These are phyloP conservation scores for Acacia confusa DNA, from an alignment of 306 rosid species.

Conservation along the genomic window DNA sequence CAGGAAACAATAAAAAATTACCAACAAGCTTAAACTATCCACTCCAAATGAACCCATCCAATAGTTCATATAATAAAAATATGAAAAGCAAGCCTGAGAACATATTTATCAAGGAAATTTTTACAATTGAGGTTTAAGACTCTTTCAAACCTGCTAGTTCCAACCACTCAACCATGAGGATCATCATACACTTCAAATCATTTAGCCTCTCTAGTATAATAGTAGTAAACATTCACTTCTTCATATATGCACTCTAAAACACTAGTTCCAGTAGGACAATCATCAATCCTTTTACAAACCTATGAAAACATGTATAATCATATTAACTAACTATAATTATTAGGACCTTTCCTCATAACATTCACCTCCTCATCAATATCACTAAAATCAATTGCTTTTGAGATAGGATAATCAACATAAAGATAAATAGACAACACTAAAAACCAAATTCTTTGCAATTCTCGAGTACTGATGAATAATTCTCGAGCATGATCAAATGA, in stretches of 20 bases:
- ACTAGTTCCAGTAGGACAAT: conserved; percentile 52
- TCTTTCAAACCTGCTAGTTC: conserved; percentile 72
- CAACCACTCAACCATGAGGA: conserved; percentile 85
- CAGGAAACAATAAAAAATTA: no score
- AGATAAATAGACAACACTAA: neutral
- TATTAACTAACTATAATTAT: conserved; percentile 11
- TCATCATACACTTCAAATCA: conserved; percentile 74
- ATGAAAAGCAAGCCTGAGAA: no score
- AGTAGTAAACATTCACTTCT: conserved; percentile 72
- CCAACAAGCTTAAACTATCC: neutral
- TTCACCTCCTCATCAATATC: conserved; percentile 15
- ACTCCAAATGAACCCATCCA: neutral
- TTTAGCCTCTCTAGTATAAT: conserved; percentile 62
- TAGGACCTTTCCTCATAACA: neutral
- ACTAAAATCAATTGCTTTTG: conserved; percentile 1
- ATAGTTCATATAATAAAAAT: no score
- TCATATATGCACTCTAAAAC: conserved; percentile 62
- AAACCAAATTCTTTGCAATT: no score
- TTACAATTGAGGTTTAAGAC: neutral
- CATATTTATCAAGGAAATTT: conserved; percentile 21
- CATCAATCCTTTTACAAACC: conserved; percentile 75
- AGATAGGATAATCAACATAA: neutral
- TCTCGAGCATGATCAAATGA: no score
- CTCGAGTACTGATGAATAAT: no score
- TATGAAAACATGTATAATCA: conserved; percentile 26